Evolutionary conservation across 352 stramenopile species (phyloP), one percentile per base, ranked within the genome.

Genomic region (Globisporangium polare): DNA sequence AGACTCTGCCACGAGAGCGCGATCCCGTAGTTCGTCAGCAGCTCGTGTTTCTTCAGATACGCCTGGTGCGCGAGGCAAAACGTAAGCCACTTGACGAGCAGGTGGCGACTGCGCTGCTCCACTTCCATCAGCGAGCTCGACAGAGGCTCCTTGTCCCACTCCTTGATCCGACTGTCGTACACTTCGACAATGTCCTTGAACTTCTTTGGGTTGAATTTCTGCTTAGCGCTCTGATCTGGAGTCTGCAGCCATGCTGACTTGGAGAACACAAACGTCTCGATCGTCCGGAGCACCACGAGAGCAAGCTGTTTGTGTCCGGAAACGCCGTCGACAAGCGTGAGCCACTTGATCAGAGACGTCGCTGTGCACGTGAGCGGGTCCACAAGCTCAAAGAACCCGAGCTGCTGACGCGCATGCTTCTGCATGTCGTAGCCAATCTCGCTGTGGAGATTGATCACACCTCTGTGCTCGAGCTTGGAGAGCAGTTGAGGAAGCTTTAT

Each of bases 11-110:
- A 87, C 5, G 63, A 13, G 0, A 87, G 54, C 3, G 77, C 64
- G 20, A 81, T 80, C 5, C 73, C 70, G 39, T 80, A 87, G 74
- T n/a, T 2, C 39, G 20, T 4, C 43, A 50, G 13, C 20, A 50
- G 24, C 20, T 24, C 20, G 9, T 31, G 43, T 18, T 35, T 22
- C 5, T 13, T n/a, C 13, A 9, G 15, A 22, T 17, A 29, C 6
- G 13, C 12, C 1, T 53, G 46, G 24, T 53, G 63, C 47, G 1
- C 18, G 1, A 3, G 63, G 62, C 29, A 65, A 75, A 55, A 43
- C 31, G 24, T 72, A 65, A 58, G 85, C 71, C 77, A 85, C 18
- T 71, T 59, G 6, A 85, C 49, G 9, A 87, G 39, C 39, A 85
- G 53, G 47, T 72, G 60, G 2, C 65, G 69, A 53, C 75, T 87